A percentile compares a stretch with the other conserved stretches of the same genome.
phyloP scores from a whole-genome alignment of 192 early-diverging fungal genomes.

The Entrophospora sp. region DNA sequence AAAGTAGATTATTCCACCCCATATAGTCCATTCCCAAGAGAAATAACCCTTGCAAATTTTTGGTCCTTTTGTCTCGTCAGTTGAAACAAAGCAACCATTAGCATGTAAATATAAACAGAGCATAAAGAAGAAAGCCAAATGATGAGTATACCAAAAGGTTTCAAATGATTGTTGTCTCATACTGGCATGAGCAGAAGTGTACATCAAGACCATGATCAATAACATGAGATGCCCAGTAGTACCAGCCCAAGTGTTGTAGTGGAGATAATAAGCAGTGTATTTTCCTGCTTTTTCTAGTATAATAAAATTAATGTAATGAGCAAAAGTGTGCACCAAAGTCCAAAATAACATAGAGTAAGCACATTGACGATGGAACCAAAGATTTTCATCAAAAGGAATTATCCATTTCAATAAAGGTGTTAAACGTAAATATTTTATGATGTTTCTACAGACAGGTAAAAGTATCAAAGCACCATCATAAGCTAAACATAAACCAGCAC shows the following conservation, averaged over 20 bases:
- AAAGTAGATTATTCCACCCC: conserved; percentile 46
- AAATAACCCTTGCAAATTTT: conserved; percentile 26
- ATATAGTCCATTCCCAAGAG: conserved; percentile 40
- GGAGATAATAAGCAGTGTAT: background rate
- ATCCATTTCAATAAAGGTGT: conserved; percentile 44
- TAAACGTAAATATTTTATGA: conserved; percentile 42
- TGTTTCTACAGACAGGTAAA: conserved; percentile 56
- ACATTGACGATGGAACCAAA: conserved; percentile 66
- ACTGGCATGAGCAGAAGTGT: conserved; percentile 48
- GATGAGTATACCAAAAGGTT: conserved; percentile 72
- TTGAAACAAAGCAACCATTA: conserved; percentile 42
- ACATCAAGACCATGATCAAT: conserved; percentile 54
- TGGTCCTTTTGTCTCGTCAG: conserved; percentile 3
- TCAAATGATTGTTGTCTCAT: conserved; percentile 60
- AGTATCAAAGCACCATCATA: conserved; percentile 44
- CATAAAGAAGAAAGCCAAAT: conserved; percentile 59
- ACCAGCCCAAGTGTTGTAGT: conserved; percentile 38
- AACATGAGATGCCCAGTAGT: conserved; percentile 64
- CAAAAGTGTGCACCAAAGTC: conserved; percentile 47
- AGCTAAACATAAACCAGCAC: conserved; percentile 46
- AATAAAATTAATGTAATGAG: conserved; percentile 51
- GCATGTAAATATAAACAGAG: conserved; percentile 60
- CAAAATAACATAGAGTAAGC: conserved; percentile 58
- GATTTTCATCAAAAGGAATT: conserved; percentile 71
- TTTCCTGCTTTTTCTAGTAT: conserved; percentile 23